These are phyloP conservation scores for Rhynchospora breviuscula DNA, from an alignment of 176 grass and related monocot species.

Conservation along the genomic window DNA sequence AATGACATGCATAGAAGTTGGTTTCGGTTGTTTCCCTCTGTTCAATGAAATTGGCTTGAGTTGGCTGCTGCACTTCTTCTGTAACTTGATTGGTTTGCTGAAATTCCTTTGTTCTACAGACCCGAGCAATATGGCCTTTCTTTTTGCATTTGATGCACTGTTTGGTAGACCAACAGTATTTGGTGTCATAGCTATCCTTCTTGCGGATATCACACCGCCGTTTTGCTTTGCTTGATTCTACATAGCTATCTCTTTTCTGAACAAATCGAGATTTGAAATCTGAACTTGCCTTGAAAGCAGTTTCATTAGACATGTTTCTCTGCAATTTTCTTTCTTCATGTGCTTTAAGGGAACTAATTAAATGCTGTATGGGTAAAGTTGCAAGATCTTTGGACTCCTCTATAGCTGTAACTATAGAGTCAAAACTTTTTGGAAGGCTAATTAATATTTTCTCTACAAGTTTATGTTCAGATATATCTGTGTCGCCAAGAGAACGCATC, in stretches of 20 bases:
- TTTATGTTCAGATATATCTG: neutral
- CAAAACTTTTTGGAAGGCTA: neutral
- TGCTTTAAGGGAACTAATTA: neutral
- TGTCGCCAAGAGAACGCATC: neutral
- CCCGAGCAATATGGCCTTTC: neutral
- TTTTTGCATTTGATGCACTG: neutral
- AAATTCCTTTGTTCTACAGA: neutral
- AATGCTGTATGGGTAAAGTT: neutral
- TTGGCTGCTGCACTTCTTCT: no score
- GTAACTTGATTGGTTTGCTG: no score
- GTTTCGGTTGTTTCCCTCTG: neutral
- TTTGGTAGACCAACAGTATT: neutral
- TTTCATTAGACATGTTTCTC: neutral
- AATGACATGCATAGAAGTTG: neutral
- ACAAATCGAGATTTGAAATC: neutral
- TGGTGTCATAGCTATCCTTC: neutral
- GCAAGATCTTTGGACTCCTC: constrained; percentile 6
- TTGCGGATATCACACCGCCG: neutral
- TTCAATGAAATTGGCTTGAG: neutral
- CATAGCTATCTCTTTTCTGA: neutral
- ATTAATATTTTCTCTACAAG: neutral
- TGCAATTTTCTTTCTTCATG: constrained; percentile 3
- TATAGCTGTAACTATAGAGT: neutral
- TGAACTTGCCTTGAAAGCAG: neutral
- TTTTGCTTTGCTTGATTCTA: neutral